Evolutionary conservation across 345 rosid genomes (phyloP).

Genomic region (thale cress (Arabidopsis thaliana)): TAIR10.1 NC_003071.7:539501-540000

Average conservation of each 20-base stretch:
- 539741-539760: constrained; percentile 13
- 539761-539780: constrained; percentile 31
- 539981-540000: constrained; percentile 37
- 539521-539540: too few relatives aligned
- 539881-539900: constrained; percentile 26
- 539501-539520: too few relatives aligned
- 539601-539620: too few relatives aligned
- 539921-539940: not conserved
- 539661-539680: constrained; percentile 18
- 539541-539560: too few relatives aligned
- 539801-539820: constrained; percentile 16
- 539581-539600: too few relatives aligned
- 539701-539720: too few relatives aligned
- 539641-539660: constrained; percentile 20
- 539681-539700: not conserved
- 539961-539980: constrained; percentile 15
- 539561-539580: too few relatives aligned
- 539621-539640: not conserved
- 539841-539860: not conserved
- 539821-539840: constrained; percentile 8
- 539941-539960: constrained; percentile 23
- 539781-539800: constrained; percentile 28
- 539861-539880: constrained; percentile 32
- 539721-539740: not conserved
- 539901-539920: not conserved